Evolutionary conservation across 371 early-diverging fungal genomes (phyloP), one percentile per base, ranked within the genome.

Genomic region (Mortierella sp.): DNA sequence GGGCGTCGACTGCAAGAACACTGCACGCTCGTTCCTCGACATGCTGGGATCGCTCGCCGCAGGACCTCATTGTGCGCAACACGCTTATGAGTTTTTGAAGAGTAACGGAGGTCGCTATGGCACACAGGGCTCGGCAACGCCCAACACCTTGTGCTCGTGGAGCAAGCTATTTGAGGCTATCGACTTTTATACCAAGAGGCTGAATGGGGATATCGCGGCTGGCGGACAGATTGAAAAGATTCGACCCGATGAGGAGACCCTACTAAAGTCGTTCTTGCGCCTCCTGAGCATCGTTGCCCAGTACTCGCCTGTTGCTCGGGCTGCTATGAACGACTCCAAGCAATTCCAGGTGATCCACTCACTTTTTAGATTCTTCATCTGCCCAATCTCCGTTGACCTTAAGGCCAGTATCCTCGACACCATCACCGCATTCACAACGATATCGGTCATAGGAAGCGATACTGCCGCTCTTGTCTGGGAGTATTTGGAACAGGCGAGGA

Each of bases 351-450:
- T 81, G n/a, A 70, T 93, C 31, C 72, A 83, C 27, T 82, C 82
- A 2, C 83, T 95, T 27, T 94, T 95, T 64, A 72, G 70, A 44
- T 87, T 95, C 55, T 81, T 94, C n/a, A 88, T 84, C 16, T 84
- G 89, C 57, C 69, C 83, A 0, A 82, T 95, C 27, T 83, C 90
- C 2, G 83, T 90, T 10, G 85, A 88, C 39, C 81, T 92, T 28
- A 95, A 95, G 71, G 95, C 94, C 0, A 83, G 84, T n/a, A 64
- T 95, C 21, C 71, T 94, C 28, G 82, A 88, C 53, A 77, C 91
- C 6, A 86, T 95, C 41, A 85, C 91, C 4, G 90, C 93, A 3
- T 94, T 95, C 67, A 83, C 86, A 40, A 66, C 82, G 25, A 85
- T 90, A 0, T 57, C 78, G 8, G 74, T 67, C 5, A 37, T 63